These are phyloP conservation scores for Penicillium sp. DNA, from an alignment of 2,329 filamentous ascomycete genomes.

Conservation along the genomic window DNA sequence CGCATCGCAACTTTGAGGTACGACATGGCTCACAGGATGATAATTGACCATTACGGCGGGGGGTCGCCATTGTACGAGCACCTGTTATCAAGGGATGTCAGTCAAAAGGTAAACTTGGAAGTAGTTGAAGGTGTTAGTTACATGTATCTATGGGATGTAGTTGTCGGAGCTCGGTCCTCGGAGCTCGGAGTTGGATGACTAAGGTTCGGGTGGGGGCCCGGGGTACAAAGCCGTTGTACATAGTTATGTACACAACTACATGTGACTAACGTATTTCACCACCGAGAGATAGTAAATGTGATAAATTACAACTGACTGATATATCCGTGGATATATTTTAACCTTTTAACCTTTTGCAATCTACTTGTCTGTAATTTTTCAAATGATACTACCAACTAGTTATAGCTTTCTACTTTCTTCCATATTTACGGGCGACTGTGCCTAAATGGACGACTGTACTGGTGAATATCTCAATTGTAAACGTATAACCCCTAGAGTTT, in stretches of 20 bases:
- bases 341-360: too few relatives aligned
- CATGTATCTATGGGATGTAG: not conserved
- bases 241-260: too few relatives aligned
- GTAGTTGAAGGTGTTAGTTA: not conserved
- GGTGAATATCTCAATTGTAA: not conserved
- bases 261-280: too few relatives aligned
- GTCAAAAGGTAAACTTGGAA: not conserved
- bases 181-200: not conserved
- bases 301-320: too few relatives aligned
- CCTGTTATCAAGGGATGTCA: not conserved
- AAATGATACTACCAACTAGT: too few relatives aligned
- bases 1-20: constrained; percentile 26
- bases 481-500: not conserved
- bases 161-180: not conserved
- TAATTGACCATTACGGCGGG: constrained; percentile 9
- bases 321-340: too few relatives aligned
- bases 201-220: not conserved
- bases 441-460: too few relatives aligned
- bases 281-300: too few relatives aligned
- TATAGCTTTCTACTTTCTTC: too few relatives aligned
- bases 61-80: not conserved
- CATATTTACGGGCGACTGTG: too few relatives aligned
- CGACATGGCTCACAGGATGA: constrained; percentile 27
- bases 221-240: too few relatives aligned
- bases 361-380: too few relatives aligned